Evolutionary conservation across 78 protist genomes (phyloP).

Genomic region (Dictyostelium intermedium): DNA sequence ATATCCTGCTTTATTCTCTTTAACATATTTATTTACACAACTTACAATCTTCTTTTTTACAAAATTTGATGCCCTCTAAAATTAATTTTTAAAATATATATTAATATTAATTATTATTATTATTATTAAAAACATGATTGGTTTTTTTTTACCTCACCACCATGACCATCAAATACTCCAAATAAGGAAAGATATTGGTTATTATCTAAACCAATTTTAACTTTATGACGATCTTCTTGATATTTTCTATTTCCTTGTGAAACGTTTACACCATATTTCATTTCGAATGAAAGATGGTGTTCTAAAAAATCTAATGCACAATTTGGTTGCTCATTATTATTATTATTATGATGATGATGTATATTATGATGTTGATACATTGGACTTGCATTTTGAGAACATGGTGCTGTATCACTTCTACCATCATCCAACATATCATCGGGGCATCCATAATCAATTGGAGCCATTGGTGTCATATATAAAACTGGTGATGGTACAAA

Average conservation of each 20-base stretch:
- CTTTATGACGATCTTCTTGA: constrained; percentile 55
- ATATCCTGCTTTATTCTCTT: constrained; percentile 61
- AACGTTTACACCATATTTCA: constrained; percentile 6
- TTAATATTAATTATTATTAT: neutral
- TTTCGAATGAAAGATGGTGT: neutral
- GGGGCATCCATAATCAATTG: constrained; percentile 63
- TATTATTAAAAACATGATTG: neutral
- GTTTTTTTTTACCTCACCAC: constrained; percentile 21
- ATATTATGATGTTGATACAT: neutral
- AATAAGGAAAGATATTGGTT: constrained; percentile 32
- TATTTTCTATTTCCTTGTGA: constrained; percentile 58
- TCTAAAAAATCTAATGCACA: neutral
- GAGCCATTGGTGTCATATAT: constrained; percentile 79
- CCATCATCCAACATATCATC: constrained; percentile 69
- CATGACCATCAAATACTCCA: constrained; percentile 80
- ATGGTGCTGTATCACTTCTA: neutral
- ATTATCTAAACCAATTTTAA: constrained; percentile 25
- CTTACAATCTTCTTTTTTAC: constrained; percentile 30
- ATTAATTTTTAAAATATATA: neutral
- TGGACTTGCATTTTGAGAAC: neutral
- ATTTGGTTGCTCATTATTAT: neutral
- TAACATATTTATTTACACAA: constrained; percentile 23
- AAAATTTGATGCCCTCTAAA: constrained; percentile 37
- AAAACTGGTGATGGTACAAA: constrained; percentile 68
- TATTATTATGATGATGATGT: neutral